Base-by-base conservation (phyloP, 2,329 filamentous ascomycete species). In the Chrysoporthe austroafricana region DNA sequence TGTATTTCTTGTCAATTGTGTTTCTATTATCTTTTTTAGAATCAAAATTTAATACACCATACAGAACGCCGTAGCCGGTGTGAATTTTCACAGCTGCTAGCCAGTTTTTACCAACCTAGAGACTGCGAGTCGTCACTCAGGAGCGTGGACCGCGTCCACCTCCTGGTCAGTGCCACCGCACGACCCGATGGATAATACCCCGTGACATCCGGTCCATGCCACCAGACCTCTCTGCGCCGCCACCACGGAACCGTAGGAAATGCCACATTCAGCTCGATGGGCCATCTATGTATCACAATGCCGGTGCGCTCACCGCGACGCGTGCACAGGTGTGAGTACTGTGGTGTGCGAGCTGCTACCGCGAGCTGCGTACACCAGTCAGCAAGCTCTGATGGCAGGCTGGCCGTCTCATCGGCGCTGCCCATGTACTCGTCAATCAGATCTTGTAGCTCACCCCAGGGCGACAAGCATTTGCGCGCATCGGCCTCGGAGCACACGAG, bases 111-210 rank as follows among this genome's bases (percentile, higher is more conserved):
- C 42, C 26, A 8, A 8, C 59, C 6, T 26, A 4, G 14, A 18
- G 13, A 14, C 32, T 32, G 59, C 42, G 59, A 61, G 6, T 34
- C 59, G 43, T 61, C 59, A 34, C 59, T 61, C 18, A 13, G 43
- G 2, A 44, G 59, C 21, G 59, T 46, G 11, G 59, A 46, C 21
- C 43, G 59, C 59, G 59, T 61, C 59, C 59, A 61, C 18, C 59
- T 46, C 26, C 43, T 61, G 21, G 42, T 18, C 43, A 46, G n/a
- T 13, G 43, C 18, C 7, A 48, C 16, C 43, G 21, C 42, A 34
- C 43, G 14, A 2, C 42, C 42, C 26, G 16, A 26, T 34, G 21
- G n/a, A 42, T 46, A 42, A 42, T 46, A 42, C 16, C 42, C 43
- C 43, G n/a, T 44, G 39, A 46, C 26, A n/a, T 61, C 42, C 9